These are phyloP conservation scores for Scleroderma citrinum DNA, from an alignment of 768 basidiomycete species.

Conservation along the genomic window DNA sequence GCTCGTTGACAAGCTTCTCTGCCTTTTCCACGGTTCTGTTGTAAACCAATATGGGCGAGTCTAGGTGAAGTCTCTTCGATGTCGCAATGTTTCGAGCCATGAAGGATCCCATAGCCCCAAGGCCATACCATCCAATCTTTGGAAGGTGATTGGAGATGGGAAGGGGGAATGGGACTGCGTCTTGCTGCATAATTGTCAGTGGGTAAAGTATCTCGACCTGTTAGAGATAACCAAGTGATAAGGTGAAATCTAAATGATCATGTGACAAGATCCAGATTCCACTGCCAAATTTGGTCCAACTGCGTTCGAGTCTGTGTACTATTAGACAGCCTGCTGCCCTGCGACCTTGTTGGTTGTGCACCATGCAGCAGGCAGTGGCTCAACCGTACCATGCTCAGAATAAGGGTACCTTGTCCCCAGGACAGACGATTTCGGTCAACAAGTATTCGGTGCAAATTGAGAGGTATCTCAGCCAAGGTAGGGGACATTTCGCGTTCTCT, in stretches of 20 bases:
- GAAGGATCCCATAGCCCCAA: constrained; percentile 65
- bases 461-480: constrained; percentile 93
- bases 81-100: constrained; percentile 81
- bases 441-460: constrained; percentile 89
- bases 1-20: constrained; percentile 48
- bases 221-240: background rate
- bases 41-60: constrained; percentile 61
- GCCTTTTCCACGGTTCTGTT: constrained; percentile 66
- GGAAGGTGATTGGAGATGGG: constrained; percentile 39
- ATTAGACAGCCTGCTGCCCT: background rate
- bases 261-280: background rate
- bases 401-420: constrained; percentile 70
- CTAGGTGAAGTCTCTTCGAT: constrained; percentile 33
- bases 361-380: constrained; percentile 41
- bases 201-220: too few species aligned
- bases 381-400: constrained; percentile 38
- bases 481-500: constrained; percentile 5
- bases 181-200: constrained; percentile 10
- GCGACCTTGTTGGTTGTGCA: background rate
- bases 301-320: background rate
- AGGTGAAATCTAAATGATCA: background rate
- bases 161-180: constrained; percentile 48
- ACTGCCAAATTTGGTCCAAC: background rate
- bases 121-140: constrained; percentile 41
- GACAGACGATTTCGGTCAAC: constrained; percentile 86